phyloP scores from a whole-genome alignment of 148 eudicot genomes.

The Amaranthus cruentus region DNA sequence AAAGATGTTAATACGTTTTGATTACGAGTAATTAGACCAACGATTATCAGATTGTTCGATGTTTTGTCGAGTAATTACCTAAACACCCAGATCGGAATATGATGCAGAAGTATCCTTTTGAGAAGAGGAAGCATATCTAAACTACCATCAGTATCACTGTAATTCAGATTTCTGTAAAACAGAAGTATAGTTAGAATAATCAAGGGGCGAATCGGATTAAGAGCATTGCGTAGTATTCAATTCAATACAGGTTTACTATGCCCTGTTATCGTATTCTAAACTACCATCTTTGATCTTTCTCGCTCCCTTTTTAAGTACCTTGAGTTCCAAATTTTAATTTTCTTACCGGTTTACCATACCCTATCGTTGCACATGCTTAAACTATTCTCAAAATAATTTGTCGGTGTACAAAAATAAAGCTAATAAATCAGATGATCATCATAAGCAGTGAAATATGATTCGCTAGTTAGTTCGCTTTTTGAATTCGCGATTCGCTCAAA shows the following conservation, averaged over 20 bases:
- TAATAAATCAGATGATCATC: background rate
- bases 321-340: no score
- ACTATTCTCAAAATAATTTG: no score
- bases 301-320: no score
- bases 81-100: slow-evolving; percentile 78
- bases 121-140: slow-evolving; percentile 82
- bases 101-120: slow-evolving; percentile 46
- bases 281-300: no score
- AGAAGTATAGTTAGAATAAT: background rate
- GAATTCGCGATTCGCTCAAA: no score
- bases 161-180: slow-evolving; percentile 52
- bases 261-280: no score
- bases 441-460: background rate
- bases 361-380: no score
- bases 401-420: background rate
- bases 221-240: no score
- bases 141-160: slow-evolving; percentile 60
- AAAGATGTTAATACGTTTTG: background rate
- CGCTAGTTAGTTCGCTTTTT: no score
- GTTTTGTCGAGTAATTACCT: slow-evolving; percentile 39
- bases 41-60: background rate
- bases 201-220: background rate
- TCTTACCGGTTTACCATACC: no score
- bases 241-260: no score
- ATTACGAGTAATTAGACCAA: background rate